Base-by-base conservation (phyloP, 495 filamentous ascomycete genomes). In the Penicillium cataractarum region DNA sequence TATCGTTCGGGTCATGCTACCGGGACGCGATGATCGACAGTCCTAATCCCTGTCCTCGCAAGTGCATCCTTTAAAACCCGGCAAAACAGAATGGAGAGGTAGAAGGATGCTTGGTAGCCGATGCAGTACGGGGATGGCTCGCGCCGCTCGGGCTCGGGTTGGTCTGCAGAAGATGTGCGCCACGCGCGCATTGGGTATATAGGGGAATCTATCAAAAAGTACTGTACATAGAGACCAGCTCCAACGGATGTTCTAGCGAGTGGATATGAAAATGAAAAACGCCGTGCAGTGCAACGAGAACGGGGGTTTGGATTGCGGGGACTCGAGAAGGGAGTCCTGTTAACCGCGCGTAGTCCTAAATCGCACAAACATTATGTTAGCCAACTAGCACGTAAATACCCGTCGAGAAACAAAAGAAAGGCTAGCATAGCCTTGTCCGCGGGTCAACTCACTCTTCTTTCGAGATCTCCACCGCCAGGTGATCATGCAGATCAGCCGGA, bases 391-490 rank as follows among this genome's bases (percentile, higher is more conserved):
- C 24, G 1, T n/a, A 37, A 4, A 49, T 17, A 64, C n/a, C 6
- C 17, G 27, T 32, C 15, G 9, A 4, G 32, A 60, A 51, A 13
- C 22, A 54, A 35, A n/a, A 12, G 44, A 58, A 29, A 26, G 55
- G 9, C 50, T 26, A 49, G 56, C 35, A 32, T 29, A 37, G 42
- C 31, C 7, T 29, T 26, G 13, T 55, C 54, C 53, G 55, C 54
- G 58, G 48, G 57, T 12, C 49, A 48, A 72, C 78, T 71, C 17
- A 80, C 77, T 71, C 68, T 71, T 80, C 78, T 60, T 75, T 76
- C 8, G 75, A 79, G 29, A 80, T 81, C 62, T 81, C 74, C 21
- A 78, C 75, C 10, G 65, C 68, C 37, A 67, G 63, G 27, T 69
- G 62, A 53, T 69, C 65, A 44, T 64, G 61, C n/a, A 39, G 51